phyloP scores from a whole-genome alignment of 257 asterid species.

The Solanum pimpinellifolium region DNA sequence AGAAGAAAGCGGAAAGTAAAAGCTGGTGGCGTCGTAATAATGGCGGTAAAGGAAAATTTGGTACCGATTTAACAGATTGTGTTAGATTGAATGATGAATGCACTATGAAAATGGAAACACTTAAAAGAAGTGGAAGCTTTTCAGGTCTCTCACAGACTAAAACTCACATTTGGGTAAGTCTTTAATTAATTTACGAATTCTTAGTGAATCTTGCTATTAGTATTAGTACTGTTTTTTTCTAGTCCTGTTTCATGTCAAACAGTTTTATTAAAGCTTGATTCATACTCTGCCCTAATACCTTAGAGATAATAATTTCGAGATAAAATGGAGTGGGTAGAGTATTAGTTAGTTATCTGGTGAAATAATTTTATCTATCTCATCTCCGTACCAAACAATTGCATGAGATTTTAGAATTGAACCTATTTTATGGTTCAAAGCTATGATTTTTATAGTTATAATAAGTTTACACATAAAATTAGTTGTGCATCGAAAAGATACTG shows the following conservation, averaged over 20 bases:
- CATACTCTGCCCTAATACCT: not conserved
- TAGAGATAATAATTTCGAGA: not conserved
- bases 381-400: not conserved
- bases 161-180: slow-evolving; percentile 61
- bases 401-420: not conserved
- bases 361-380: not conserved
- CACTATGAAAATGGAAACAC: slow-evolving; percentile 9
- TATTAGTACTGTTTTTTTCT: not conserved
- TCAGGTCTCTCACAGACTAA: slow-evolving; percentile 22
- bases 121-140: slow-evolving; percentile 46
- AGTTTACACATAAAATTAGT: not conserved
- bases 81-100: slow-evolving; percentile 1
- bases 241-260: not conserved
- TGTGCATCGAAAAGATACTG: not conserved
- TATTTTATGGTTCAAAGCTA: not conserved
- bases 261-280: not conserved
- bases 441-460: not conserved
- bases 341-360: not conserved
- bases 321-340: not conserved
- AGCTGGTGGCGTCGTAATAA: slow-evolving; percentile 7
- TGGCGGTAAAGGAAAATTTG: slow-evolving; percentile 5
- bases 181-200: not conserved
- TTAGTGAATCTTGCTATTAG: not conserved
- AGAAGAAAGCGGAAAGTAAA: slow-evolving; percentile 4
- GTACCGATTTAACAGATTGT: slow-evolving; percentile 12